A percentile compares a stretch with the other conserved stretches of the same genome.
Evolutionary conservation across 1,284 basidiomycete species (phyloP).

Genomic region (Leccinum solheimii): DNA sequence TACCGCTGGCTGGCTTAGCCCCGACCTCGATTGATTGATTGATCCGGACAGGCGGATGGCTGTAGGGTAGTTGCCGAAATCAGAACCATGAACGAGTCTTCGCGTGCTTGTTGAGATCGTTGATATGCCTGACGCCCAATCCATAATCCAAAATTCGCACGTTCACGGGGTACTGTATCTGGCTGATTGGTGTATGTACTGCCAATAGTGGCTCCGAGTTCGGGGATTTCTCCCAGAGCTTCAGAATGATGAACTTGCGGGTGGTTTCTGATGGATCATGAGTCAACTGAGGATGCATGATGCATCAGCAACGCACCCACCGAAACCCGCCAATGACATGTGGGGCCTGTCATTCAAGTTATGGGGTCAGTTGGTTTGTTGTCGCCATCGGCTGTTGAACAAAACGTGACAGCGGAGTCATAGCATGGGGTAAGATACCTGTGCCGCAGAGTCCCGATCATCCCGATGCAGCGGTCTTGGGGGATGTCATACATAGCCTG

Average conservation of each 20-base stretch:
- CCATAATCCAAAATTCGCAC: background rate
- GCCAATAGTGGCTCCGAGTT: background rate
- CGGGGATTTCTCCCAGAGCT: constrained; percentile 6
- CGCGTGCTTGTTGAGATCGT: background rate
- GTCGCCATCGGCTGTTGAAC: background rate
- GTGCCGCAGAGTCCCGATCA: background rate
- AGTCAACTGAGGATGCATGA: background rate
- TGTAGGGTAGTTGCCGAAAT: background rate
- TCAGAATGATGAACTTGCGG: background rate
- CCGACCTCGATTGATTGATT: background rate
- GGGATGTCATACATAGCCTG: background rate
- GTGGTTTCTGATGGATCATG: constrained; percentile 13
- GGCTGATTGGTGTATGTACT: background rate
- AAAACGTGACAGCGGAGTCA: background rate
- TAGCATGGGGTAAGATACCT: background rate
- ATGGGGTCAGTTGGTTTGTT: background rate
- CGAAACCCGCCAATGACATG: background rate
- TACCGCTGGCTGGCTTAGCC: background rate
- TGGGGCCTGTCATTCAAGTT: background rate
- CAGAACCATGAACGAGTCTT: background rate
- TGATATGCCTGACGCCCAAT: background rate
- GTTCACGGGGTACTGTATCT: background rate
- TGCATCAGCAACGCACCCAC: constrained; percentile 10
- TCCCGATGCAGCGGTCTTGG: background rate
- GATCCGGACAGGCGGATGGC: background rate